Conservation (phyloP, 2,329 filamentous ascomycete genomes). For the Botrytis medusae region DNA sequence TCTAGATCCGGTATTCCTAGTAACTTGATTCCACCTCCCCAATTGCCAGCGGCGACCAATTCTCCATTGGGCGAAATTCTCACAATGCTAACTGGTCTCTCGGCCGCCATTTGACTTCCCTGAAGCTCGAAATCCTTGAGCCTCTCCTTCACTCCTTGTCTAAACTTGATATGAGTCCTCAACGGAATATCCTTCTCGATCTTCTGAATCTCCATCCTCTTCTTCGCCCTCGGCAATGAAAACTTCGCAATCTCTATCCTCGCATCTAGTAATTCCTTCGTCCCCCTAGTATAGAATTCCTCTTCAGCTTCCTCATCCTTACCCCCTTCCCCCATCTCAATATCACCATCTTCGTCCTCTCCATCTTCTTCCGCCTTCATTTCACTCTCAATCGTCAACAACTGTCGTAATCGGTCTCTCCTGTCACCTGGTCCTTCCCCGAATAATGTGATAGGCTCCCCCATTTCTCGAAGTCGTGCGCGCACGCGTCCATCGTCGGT, state of each 20-base stretch:
- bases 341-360: constrained; percentile 65
- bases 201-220: constrained; percentile 73
- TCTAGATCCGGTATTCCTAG: constrained; percentile 80
- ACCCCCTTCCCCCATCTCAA: constrained; percentile 53
- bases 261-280: constrained; percentile 70
- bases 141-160: constrained; percentile 83
- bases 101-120: constrained; percentile 88
- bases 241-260: constrained; percentile 78
- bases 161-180: constrained; percentile 87
- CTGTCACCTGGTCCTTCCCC: constrained; percentile 85
- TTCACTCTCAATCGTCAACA: constrained; percentile 73
- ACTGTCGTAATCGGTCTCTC: constrained; percentile 79
- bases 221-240: constrained; percentile 79
- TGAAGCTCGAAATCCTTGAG: constrained; percentile 84
- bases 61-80: constrained; percentile 85
- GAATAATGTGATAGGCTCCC: constrained; percentile 93
- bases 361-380: constrained; percentile 51
- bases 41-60: constrained; percentile 85
- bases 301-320: constrained; percentile 74
- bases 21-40: constrained; percentile 85
- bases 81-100: constrained; percentile 87
- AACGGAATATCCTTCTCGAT: constrained; percentile 80
- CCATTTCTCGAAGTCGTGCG: constrained; percentile 75
- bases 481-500: constrained; percentile 91
- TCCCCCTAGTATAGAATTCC: constrained; percentile 91